These are phyloP conservation scores for Neurospora sp. DNA, from an alignment of 2,329 filamentous ascomycete genomes.

Conservation along the genomic window DNA sequence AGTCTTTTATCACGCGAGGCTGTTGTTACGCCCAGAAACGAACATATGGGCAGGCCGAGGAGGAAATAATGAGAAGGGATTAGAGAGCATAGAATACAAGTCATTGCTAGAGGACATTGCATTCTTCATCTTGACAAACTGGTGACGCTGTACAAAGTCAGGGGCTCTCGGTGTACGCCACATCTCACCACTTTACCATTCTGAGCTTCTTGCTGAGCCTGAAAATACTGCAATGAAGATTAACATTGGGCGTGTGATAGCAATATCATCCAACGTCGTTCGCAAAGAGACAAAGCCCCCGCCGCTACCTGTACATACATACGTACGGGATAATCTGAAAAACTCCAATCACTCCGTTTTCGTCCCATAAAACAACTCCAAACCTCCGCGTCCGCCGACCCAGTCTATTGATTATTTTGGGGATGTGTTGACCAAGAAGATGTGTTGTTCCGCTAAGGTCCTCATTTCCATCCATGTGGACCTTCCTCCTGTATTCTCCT, in stretches of 20 bases:
- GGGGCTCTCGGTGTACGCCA: background rate
- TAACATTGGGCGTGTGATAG: background rate
- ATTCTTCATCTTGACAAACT: background rate
- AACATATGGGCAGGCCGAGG: background rate
- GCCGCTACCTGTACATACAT: background rate
- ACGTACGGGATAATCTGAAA: background rate
- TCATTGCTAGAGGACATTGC: background rate
- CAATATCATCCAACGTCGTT: background rate
- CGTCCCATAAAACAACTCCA: background rate
- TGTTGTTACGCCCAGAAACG: background rate
- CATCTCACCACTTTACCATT: background rate
- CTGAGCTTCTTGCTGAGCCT: background rate
- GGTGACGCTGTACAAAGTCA: background rate
- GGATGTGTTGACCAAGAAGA: background rate
- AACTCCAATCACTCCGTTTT: background rate
- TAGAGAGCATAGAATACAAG: background rate
- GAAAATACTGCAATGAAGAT: background rate
- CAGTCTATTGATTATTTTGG: background rate
- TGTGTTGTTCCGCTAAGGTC: background rate
- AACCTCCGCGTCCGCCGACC: background rate
- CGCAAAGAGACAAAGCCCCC: background rate
- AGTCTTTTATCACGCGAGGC: background rate
- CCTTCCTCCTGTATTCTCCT: background rate
- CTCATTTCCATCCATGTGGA: background rate
- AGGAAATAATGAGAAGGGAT: background rate